A percentile compares a stretch with the other conserved stretches of the same genome.
Evolutionary conservation across 2,329 filamentous ascomycete species (phyloP).

Genomic region (Penicillium sp.): DNA sequence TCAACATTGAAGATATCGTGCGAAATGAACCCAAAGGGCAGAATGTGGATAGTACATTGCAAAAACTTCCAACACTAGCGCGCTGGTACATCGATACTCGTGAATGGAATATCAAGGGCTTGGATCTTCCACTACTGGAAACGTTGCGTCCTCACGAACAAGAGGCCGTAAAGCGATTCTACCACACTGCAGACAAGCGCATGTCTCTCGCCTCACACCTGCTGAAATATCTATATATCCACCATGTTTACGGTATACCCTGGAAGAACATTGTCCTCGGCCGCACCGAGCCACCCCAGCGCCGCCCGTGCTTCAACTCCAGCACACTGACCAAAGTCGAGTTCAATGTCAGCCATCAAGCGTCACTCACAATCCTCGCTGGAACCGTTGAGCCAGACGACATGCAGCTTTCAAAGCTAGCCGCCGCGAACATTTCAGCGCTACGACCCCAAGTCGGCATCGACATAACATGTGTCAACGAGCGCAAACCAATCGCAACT

Average conservation of each 20-base stretch:
- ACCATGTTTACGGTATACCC: constrained; percentile 53
- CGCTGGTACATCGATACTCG: constrained; percentile 49
- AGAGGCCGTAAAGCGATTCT: constrained; percentile 48
- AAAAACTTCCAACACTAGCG: constrained; percentile 24
- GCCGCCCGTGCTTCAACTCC: constrained; percentile 50
- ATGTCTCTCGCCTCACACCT: constrained; percentile 62
- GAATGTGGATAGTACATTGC: constrained; percentile 2
- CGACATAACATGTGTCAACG: constrained; percentile 63
- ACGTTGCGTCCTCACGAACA: constrained; percentile 50
- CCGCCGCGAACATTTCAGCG: background rate
- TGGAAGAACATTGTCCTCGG: constrained; percentile 58
- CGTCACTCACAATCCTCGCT: constrained; percentile 59
- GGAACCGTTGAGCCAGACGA: constrained; percentile 41
- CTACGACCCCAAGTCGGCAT: constrained; percentile 51
- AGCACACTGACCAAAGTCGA: constrained; percentile 51
- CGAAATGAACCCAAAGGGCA: constrained; percentile 2
- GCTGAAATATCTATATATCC: constrained; percentile 61
- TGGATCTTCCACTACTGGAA: constrained; percentile 39
- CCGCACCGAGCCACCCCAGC: constrained; percentile 49
- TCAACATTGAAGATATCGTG: constrained; percentile 8
- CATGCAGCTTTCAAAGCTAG: constrained; percentile 2
- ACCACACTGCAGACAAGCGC: constrained; percentile 56
- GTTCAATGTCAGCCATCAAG: constrained; percentile 66
- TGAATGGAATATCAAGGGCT: constrained; percentile 26
- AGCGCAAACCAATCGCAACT: constrained; percentile 39